Percentiles rank a stretch among this genome's conserved stretches.
These are phyloP conservation scores for Biscutella auriculata DNA, from an alignment of 441 rosid species.

Conservation along the genomic window DNA sequence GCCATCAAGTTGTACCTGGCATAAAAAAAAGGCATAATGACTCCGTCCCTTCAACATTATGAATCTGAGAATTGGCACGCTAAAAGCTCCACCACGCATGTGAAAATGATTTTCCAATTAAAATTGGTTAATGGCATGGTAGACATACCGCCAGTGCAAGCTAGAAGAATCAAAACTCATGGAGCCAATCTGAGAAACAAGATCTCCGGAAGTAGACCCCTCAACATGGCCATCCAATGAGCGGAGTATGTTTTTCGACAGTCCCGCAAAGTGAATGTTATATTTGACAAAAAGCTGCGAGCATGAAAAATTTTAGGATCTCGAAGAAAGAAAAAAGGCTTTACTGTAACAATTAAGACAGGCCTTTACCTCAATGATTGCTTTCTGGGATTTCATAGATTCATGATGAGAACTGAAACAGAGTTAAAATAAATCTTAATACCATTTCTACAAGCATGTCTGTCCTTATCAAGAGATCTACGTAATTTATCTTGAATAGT, in stretches of 20 bases:
- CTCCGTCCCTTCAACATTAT: background rate
- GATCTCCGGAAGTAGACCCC: constrained; percentile 58
- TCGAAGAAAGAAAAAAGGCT: constrained; percentile 2
- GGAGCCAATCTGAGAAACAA: constrained; percentile 80
- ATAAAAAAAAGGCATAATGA: constrained; percentile 11
- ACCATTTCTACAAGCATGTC: background rate
- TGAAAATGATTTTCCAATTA: background rate
- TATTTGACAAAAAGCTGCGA: constrained; percentile 96
- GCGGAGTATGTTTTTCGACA: constrained; percentile 72
- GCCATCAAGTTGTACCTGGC: constrained; percentile 97
- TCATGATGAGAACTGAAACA: constrained; percentile 87
- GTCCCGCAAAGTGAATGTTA: constrained; percentile 91
- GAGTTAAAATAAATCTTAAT: constrained; percentile 15
- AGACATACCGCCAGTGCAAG: constrained; percentile 88
- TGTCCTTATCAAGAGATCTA: background rate
- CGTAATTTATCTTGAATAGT: background rate
- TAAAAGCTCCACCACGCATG: background rate
- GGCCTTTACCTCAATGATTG: constrained; percentile 77
- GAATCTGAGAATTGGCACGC: constrained; percentile 10
- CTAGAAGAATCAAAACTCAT: constrained; percentile 87
- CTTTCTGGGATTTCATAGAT: constrained; percentile 88
- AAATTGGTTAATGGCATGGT: constrained; percentile 8
- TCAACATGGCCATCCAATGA: constrained; percentile 48
- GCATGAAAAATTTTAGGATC: constrained; percentile 20
- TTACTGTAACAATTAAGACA: background rate